phyloP scores from a whole-genome alignment of 208 protist genomes.

The Porcisia hertigi region DNA sequence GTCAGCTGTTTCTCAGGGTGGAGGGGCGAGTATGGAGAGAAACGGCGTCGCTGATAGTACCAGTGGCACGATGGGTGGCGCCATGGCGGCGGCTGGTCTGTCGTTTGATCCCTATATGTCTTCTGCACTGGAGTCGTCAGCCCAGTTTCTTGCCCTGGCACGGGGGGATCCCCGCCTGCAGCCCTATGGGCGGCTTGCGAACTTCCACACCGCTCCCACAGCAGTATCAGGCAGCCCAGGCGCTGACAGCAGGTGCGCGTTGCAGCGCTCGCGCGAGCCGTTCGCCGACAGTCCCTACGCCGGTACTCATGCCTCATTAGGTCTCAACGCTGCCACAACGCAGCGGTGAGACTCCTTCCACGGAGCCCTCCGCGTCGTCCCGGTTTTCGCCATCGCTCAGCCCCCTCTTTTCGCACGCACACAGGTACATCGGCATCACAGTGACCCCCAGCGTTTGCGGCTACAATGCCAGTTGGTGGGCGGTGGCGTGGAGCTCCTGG shows the following conservation, averaged over 20 bases:
- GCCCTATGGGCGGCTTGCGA: neutral
- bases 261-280: conserved; percentile 15
- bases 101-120: neutral
- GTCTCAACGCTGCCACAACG: neutral
- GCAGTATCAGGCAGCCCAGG: neutral
- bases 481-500: neutral
- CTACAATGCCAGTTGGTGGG: neutral
- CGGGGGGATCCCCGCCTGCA: neutral
- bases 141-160: conserved; percentile 16
- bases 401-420: neutral
- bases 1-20: neutral
- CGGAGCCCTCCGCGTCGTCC: neutral
- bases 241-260: neutral
- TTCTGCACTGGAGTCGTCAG: conserved; percentile 19
- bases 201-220: neutral
- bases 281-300: conserved; percentile 2
- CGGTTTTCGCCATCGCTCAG: neutral
- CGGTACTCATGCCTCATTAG: no score
- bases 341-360: neutral
- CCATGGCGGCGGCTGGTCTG: neutral
- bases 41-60: neutral
- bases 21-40: neutral
- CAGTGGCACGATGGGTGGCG: neutral
- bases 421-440: neutral
- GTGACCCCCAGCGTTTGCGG: neutral